Base-by-base conservation (phyloP, 2,329 filamentous ascomycete genomes). In the Colletotrichum plurivorum region DNA sequence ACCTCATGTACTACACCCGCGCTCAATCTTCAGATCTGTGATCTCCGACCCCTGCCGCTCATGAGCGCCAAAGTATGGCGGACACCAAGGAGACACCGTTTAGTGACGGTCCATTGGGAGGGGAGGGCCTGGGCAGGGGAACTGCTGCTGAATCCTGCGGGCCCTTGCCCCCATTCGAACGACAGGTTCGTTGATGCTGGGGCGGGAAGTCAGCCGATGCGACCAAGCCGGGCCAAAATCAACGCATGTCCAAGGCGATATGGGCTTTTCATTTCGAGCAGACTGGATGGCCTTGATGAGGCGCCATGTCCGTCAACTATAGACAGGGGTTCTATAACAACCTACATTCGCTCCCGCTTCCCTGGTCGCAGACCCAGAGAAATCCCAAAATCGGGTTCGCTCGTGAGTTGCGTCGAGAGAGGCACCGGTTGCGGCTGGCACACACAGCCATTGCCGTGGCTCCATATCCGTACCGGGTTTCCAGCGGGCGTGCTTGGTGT, bases 361-460 rank as follows among this genome's bases (percentile, higher is more conserved):
- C 62, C 51, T 69, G 67, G 64, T 51, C 56, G 27, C 57, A 45
- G 62, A 60, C n/a, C 62, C 62, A 54, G 22, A 55, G n/a, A 46
- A 18, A 39, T 22, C 54, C 25, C 49, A 66, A 22, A 52, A 43
- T 43, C 41, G 41, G 12, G 41, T 43, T 36, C 31, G 10, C 31
- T 36, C 31, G 22, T 25, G 22, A 25, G 22, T 25, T 10, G 31
- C 31, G 31, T 36, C 31, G 31, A 7, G 27, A 31, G 27, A 31
- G 9, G 27, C 27, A 31, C 27, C 27, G 27, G 27, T 31, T 31
- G 27, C 27, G 27, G 27, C 9, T 31, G 8, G 27, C 27, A 31
- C 27, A 31, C 31, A 36, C 31, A 36, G 31, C 31, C 31, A n/a
- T 43, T 43, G n/a, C n/a, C n/a, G n/a, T n/a, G n/a, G n/a, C 12